These are phyloP conservation scores for Irpex sp. DNA, from an alignment of 1,284 basidiomycete species.

Conservation along the genomic window DNA sequence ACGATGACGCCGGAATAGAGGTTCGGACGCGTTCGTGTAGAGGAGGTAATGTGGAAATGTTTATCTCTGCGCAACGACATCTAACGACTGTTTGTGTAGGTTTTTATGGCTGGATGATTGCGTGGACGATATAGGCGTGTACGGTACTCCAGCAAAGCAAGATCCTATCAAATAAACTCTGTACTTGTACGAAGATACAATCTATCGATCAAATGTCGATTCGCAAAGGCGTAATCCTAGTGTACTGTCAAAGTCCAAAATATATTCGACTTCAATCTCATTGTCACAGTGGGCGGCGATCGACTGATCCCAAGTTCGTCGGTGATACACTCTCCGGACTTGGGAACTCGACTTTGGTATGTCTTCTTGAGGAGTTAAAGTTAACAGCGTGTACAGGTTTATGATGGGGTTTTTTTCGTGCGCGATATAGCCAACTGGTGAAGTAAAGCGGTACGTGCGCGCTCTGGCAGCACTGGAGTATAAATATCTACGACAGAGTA, in stretches of 20 bases:
- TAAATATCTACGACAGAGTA: neutral
- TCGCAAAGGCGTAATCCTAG: too few relatives aligned
- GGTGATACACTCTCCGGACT: neutral
- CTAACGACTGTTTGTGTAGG: neutral
- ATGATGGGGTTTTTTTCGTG: too few relatives aligned
- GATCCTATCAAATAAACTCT: neutral
- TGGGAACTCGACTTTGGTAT: neutral
- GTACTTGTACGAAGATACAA: neutral
- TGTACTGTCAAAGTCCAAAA: too few relatives aligned
- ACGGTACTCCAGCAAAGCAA: neutral
- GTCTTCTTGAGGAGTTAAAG: neutral
- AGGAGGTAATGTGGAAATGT: neutral
- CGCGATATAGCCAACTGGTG: too few relatives aligned
- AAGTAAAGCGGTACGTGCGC: too few relatives aligned
- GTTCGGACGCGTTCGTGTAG: neutral
- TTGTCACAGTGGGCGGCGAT: too few relatives aligned
- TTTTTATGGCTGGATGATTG: neutral
- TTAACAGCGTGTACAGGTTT: too few relatives aligned
- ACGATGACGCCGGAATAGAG: neutral
- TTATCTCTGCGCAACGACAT: neutral
- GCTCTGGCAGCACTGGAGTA: neutral
- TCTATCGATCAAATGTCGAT: neutral
- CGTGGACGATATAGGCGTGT: neutral
- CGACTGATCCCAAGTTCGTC: neutral
- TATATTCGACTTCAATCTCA: too few relatives aligned